phyloP scores from a whole-genome alignment of 202 grass and related monocot species.

The Setaria italica region DNA sequence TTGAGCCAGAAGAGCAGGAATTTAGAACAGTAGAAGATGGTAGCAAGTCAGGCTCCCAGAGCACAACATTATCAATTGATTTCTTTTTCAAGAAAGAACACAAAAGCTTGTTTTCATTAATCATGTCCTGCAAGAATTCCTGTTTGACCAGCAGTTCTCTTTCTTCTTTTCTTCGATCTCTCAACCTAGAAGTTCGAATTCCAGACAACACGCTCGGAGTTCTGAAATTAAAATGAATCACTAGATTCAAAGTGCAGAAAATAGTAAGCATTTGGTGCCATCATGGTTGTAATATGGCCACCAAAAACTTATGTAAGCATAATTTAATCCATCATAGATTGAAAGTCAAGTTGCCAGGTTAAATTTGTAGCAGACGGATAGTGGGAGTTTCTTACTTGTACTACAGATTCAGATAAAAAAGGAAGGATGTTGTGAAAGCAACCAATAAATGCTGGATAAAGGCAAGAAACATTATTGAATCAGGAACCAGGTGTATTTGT shows the following conservation, averaged over 20 bases:
- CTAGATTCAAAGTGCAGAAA: slow-evolving; percentile 59
- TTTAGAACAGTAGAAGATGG: slow-evolving; percentile 57
- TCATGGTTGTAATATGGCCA: slow-evolving; percentile 41
- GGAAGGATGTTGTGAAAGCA: not conserved
- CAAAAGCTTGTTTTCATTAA: slow-evolving; percentile 78
- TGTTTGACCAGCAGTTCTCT: slow-evolving; percentile 87
- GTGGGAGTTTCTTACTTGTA: not conserved
- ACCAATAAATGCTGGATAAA: not conserved
- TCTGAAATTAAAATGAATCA: slow-evolving; percentile 77
- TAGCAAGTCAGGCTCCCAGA: slow-evolving; percentile 94
- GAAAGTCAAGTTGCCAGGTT: slow-evolving; percentile 15
- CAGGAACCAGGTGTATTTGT: not conserved
- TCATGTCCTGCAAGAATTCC: slow-evolving; percentile 95
- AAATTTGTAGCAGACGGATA: not conserved
- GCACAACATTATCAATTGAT: slow-evolving; percentile 63
- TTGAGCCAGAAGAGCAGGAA: slow-evolving; percentile 41
- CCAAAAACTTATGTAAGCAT: slow-evolving; percentile 38
- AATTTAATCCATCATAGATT: slow-evolving; percentile 27
- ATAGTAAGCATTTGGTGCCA: slow-evolving; percentile 43
- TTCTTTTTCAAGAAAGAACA: slow-evolving; percentile 70
- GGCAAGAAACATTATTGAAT: not conserved
- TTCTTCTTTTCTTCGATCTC: slow-evolving; percentile 96
- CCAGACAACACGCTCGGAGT: slow-evolving; percentile 71
- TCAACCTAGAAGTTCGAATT: slow-evolving; percentile 80
- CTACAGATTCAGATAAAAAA: slow-evolving; percentile 15